Evolutionary conservation across 495 filamentous ascomycete species (phyloP).

Genomic region (Penicillium tannophilum): DNA sequence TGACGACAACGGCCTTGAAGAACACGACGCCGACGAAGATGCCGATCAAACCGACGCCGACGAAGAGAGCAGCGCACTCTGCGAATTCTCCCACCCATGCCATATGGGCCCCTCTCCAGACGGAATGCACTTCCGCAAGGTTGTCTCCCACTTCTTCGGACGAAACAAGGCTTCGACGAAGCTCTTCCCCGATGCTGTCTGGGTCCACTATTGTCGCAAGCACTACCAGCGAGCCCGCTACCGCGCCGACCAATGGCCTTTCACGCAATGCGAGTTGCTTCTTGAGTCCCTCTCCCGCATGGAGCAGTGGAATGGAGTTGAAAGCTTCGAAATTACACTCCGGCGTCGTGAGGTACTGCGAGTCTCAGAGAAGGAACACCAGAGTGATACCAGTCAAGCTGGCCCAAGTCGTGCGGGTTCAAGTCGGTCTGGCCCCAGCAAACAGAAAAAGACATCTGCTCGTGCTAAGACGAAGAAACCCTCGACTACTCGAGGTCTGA

Average conservation of each 20-base stretch:
- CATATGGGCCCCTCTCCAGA: slow-evolving; percentile 19
- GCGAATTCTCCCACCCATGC: slow-evolving; percentile 27
- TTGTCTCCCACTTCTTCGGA: slow-evolving; percentile 85
- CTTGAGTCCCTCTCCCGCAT: slow-evolving; percentile 58
- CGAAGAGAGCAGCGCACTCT: slow-evolving; percentile 1
- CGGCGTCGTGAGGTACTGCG: slow-evolving; percentile 26
- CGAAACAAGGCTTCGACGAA: slow-evolving; percentile 79
- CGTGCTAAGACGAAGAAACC: neutral
- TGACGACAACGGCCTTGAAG: neutral
- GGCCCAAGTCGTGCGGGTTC: neutral
- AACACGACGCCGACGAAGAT: neutral
- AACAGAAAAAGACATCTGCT: neutral
- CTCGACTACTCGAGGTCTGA: neutral
- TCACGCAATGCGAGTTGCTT: slow-evolving; percentile 62
- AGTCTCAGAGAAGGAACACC: slow-evolving; percentile 24
- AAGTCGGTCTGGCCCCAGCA: neutral
- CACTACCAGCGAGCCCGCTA: slow-evolving; percentile 82
- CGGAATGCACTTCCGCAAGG: slow-evolving; percentile 57
- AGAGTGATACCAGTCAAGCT: neutral
- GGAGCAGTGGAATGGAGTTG: slow-evolving; percentile 59
- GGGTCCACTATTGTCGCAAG: slow-evolving; percentile 77
- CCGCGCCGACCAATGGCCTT: slow-evolving; percentile 59
- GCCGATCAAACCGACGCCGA: neutral
- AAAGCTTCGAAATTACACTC: slow-evolving; percentile 33
- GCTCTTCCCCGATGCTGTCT: slow-evolving; percentile 62